Evolutionary conservation across 352 stramenopile species (phyloP).

Genomic region (Globisporangium megalacanthum): DNA sequence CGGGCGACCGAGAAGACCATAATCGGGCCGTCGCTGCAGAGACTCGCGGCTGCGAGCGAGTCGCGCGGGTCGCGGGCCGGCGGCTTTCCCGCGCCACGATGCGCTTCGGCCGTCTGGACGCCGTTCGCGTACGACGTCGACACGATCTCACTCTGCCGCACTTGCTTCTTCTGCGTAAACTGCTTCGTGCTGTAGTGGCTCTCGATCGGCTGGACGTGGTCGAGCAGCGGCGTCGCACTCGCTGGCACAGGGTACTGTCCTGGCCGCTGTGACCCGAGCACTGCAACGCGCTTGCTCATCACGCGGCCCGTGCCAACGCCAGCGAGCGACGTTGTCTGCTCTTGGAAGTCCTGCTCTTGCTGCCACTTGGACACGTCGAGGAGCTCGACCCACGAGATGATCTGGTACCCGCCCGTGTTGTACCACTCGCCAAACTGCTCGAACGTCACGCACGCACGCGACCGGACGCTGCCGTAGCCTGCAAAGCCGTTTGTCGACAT

Average conservation of each 20-base stretch:
- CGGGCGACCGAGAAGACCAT: conserved; percentile 78
- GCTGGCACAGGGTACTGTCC: conserved; percentile 31
- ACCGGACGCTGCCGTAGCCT: conserved; percentile 60
- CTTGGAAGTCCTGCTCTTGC: conserved; percentile 66
- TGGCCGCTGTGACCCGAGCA: conserved; percentile 56
- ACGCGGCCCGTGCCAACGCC: conserved; percentile 15
- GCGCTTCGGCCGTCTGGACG: conserved; percentile 15
- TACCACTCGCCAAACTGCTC: conserved; percentile 90
- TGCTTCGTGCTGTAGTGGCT: conserved; percentile 37
- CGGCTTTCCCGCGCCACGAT: conserved; percentile 7
- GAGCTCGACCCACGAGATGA: conserved; percentile 84
- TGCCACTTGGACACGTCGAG: conserved; percentile 82
- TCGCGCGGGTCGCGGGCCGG: conserved; percentile 21
- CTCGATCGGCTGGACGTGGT: conserved; percentile 60
- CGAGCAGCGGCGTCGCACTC: conserved; percentile 20
- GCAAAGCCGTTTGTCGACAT: conserved; percentile 36
- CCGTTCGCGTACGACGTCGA: conserved; percentile 52
- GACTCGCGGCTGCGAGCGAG: conserved; percentile 36
- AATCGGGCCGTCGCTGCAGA: conserved; percentile 65
- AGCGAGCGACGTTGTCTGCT: conserved; percentile 29
- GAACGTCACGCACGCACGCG: conserved; percentile 77
- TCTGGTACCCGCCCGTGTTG: conserved; percentile 73
- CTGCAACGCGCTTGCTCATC: conserved; percentile 19
- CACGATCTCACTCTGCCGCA: conserved; percentile 82
- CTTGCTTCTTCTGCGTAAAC: conserved; percentile 56